phyloP scores from a whole-genome alignment of 148 eudicot genomes.

The Rhododendron vialii region DNA sequence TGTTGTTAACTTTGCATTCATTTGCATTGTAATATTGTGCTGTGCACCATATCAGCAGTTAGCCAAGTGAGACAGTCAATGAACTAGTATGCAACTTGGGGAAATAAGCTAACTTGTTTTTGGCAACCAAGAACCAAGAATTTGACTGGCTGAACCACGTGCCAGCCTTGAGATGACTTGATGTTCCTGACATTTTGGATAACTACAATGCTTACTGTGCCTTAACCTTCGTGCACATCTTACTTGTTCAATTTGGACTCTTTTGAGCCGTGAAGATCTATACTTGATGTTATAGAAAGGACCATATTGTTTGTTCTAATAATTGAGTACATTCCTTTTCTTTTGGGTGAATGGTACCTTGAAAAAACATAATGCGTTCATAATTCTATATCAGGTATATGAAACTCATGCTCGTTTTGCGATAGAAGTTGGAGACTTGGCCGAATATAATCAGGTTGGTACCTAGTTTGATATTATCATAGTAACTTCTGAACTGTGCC shows the following conservation, averaged over 20 bases:
- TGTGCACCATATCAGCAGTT: background rate
- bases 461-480: background rate
- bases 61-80: background rate
- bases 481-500: background rate
- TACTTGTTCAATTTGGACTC: background rate
- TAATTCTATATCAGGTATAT: slow-evolving; percentile 56
- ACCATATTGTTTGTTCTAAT: background rate
- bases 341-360: background rate
- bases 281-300: background rate
- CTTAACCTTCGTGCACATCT: background rate
- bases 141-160: background rate
- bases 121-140: background rate
- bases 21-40: background rate
- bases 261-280: background rate
- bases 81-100: background rate
- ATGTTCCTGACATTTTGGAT: background rate
- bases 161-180: background rate
- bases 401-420: slow-evolving; percentile 98
- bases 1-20: background rate
- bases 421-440: slow-evolving; percentile 89
- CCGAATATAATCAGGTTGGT: slow-evolving; percentile 90
- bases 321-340: background rate
- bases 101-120: background rate
- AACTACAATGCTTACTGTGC: background rate
- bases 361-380: background rate